Base-by-base conservation (phyloP, 805 yeast species). In the Jamesozyma gamospora region DNA sequence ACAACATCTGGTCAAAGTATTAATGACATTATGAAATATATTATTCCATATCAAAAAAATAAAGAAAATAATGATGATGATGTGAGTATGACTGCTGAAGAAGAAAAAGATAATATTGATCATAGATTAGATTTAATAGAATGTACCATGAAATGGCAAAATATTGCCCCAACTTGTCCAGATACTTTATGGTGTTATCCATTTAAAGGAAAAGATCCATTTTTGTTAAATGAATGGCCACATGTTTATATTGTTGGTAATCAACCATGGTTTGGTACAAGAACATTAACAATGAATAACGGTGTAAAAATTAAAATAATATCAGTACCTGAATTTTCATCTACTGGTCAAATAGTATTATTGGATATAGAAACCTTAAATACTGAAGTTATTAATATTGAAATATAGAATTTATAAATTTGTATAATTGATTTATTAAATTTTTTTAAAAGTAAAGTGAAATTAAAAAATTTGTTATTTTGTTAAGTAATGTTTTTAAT, bases 181-280 rank as follows among this genome's bases (percentile, higher is more conserved):
- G 97, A 92, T 53, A 92, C 98, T 0, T 63, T 92, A 32, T 82
- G 88, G 71, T 79, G 94, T 48, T 87, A 85, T 51, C 96, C 98
- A 1, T 88, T 70, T 52, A 71, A 72, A 10, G 74, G 76, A 19
- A 51, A 55, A 2, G 97, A 92, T 58, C 97, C 97, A 3, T 86
- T 90, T 58, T 66, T 78, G 2, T 64, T 92, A n/a, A 64, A 64
- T 9, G 84, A 83, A 51, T 75, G 83, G 14, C 97, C 97, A 1
- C 88, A 86, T 55, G 80, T 88, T 3, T 86, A 82, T 53, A 76
- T 85, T 50, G 85, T 75, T 3, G 97, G 96, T 0, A 90, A 88
- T 55, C 95, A 86, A 58, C 74, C 79, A 0, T 55, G 58, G 26
- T 86, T 69, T 56, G 79, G 70, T 35, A 58, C 77, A 1, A 65